Evolutionary conservation across 2,329 filamentous ascomycete species (phyloP), one percentile per base, ranked within the genome.

Genomic region (Arthrinium phaeospermum): DNA sequence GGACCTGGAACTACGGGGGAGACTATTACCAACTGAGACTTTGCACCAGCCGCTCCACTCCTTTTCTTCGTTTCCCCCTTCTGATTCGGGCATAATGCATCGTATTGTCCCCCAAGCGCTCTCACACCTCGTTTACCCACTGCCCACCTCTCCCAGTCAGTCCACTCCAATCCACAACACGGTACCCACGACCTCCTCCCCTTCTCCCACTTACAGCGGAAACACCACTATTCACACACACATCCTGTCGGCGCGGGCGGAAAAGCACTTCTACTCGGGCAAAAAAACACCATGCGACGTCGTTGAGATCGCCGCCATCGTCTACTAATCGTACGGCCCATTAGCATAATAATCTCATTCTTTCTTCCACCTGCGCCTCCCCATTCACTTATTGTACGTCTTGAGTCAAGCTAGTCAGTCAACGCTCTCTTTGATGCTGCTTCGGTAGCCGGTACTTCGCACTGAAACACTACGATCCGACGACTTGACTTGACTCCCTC

Each of bases 341-440:
- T 22, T 61, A 61, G 53, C 53, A 61, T 64, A 64, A 41, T 41
- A 64, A 64, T 64, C 34, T 34, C 57, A 64, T 41, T 64, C 57
- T 64, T 64, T 64, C 30, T 37, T 37, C 53, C 16, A 13, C 6
- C 19, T 12, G 3, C 22, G 19, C 30, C 24, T 2, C 13, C 10
- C 45, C 45, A 47, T 47, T 47, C 45, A 47, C 45, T 47, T 47
- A 47, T 22, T 22, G 45, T 47, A 47, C 45, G 46, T 19, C 14
- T 30, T 30, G 27, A 30, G 27, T 30, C 27, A 30, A 30, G 27
- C 27, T 30, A 30, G 27, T 22, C 53, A 37, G 53, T 13, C 53
- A 30, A 61, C 53, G 53, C 53, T 57, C 53, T 64, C 57, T 64
- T 64, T n/a, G 57, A 64, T 24, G 41, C 57, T 34, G 53, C 53